Evolutionary conservation across 164 flowering plant genomes (phyloP).

Genomic region (Magnolia sinica): DNA sequence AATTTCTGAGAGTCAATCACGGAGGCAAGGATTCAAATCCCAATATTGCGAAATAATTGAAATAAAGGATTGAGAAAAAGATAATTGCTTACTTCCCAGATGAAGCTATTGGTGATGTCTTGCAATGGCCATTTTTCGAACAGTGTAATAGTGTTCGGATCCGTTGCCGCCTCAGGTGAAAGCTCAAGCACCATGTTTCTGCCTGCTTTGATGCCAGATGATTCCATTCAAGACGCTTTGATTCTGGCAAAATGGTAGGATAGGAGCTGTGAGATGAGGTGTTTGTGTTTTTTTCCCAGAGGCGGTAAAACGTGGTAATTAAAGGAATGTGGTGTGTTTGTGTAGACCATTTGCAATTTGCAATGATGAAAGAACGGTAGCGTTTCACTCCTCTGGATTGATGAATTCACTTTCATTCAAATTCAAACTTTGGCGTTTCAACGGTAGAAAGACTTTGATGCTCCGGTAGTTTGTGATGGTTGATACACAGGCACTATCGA

Average conservation of each 20-base stretch:
- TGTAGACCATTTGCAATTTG: not conserved
- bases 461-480: not conserved
- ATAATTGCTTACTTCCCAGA: not conserved
- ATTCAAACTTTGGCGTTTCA: not conserved
- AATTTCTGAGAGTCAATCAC: too few relatives aligned
- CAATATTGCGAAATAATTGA: too few relatives aligned
- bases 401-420: not conserved
- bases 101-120: constrained; percentile 5
- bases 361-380: not conserved
- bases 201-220: not conserved
- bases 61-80: not conserved
- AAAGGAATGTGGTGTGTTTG: not conserved
- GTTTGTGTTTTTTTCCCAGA: not conserved
- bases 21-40: too few relatives aligned
- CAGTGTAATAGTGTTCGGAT: not conserved
- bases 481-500: too few relatives aligned
- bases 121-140: constrained; percentile 1
- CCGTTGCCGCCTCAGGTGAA: not conserved
- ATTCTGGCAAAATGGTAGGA: not conserved
- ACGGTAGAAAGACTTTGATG: not conserved
- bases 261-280: not conserved
- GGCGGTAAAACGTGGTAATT: not conserved
- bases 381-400: not conserved
- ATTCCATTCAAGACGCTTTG: not conserved
- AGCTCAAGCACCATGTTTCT: not conserved